Conservation (phyloP, 1,139 yeast genomes). For the Eremothecium gossypii region DNA sequence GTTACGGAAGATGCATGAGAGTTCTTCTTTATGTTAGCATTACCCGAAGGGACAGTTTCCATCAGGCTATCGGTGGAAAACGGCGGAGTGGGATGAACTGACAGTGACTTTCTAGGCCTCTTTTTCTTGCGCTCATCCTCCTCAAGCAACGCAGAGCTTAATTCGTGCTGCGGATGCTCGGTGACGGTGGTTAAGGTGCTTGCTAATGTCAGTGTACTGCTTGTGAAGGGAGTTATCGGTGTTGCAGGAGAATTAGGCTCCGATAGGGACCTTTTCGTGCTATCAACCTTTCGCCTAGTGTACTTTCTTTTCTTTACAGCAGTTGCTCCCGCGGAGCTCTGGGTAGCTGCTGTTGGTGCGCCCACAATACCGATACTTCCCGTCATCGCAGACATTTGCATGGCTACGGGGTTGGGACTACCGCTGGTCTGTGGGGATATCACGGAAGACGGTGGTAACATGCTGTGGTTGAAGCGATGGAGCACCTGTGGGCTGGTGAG, state of each 20-base stretch:
- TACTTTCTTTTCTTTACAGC: slow-evolving; percentile 6
- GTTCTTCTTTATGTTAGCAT: neutral
- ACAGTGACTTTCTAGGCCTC: neutral
- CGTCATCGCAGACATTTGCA: neutral
- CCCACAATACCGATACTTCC: neutral
- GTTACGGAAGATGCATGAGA: too few species aligned
- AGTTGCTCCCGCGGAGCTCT: neutral
- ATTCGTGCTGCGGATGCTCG: slow-evolving; percentile 4
- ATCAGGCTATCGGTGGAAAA: slow-evolving; percentile 3
- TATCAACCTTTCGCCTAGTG: slow-evolving; percentile 4
- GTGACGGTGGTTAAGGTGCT: slow-evolving; percentile 3
- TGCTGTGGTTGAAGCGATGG: neutral
- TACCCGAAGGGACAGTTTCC: neutral
- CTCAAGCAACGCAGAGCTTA: slow-evolving; percentile 1
- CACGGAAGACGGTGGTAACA: slow-evolving; percentile 2
- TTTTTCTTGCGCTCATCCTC: slow-evolving; percentile 1
- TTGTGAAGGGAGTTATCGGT: slow-evolving; percentile 6
- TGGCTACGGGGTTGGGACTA: slow-evolving; percentile 1
- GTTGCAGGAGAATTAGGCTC: slow-evolving; percentile 6
- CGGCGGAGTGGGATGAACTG: slow-evolving; percentile 1
- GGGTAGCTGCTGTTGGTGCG: neutral
- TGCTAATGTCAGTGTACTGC: slow-evolving; percentile 1
- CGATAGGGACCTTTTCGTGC: slow-evolving; percentile 3
- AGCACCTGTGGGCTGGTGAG: slow-evolving; percentile 1
- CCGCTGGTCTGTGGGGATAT: slow-evolving; percentile 1